Evolutionary conservation across 2,329 filamentous ascomycete species (phyloP).

Genomic region (Spiromastix sp.): DNA sequence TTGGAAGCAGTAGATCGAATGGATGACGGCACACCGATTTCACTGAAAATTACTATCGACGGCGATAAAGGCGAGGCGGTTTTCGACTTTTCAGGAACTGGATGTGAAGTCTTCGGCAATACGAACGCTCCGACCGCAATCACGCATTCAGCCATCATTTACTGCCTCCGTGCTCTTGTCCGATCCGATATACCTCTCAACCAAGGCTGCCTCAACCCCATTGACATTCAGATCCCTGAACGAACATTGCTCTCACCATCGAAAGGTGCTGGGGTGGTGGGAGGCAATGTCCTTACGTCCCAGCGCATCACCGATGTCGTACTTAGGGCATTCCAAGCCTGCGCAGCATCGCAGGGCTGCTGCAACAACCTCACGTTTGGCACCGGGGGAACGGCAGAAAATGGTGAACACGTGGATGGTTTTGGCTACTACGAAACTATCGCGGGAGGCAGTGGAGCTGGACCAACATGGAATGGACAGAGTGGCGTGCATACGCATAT

Average conservation of each 20-base stretch:
- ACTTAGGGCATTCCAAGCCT: constrained; percentile 67
- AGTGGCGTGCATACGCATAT: constrained; percentile 74
- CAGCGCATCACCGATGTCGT: constrained; percentile 79
- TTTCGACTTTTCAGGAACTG: constrained; percentile 71
- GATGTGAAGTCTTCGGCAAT: constrained; percentile 68
- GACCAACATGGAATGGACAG: constrained; percentile 64
- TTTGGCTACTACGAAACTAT: constrained; percentile 89
- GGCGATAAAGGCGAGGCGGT: constrained; percentile 61
- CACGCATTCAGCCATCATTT: constrained; percentile 76
- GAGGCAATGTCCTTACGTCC: constrained; percentile 68
- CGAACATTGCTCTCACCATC: constrained; percentile 65
- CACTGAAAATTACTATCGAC: constrained; percentile 65
- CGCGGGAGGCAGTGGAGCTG: constrained; percentile 67
- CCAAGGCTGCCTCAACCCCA: constrained; percentile 71
- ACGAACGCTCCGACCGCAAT: constrained; percentile 75
- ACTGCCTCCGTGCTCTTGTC: constrained; percentile 72
- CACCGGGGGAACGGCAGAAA: constrained; percentile 57
- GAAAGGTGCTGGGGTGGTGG: constrained; percentile 68
- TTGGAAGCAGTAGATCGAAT: constrained; percentile 70
- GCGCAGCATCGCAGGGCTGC: constrained; percentile 68
- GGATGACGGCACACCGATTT: constrained; percentile 75
- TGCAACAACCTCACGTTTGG: constrained; percentile 82
- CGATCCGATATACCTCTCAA: constrained; percentile 75
- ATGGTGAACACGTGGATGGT: constrained; percentile 52
- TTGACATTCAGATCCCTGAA: constrained; percentile 62